Percentiles rank a stretch among this genome's conserved stretches.
Evolutionary conservation across 352 stramenopile genomes (phyloP).

Genomic region (Achlya hypogyna): DNA sequence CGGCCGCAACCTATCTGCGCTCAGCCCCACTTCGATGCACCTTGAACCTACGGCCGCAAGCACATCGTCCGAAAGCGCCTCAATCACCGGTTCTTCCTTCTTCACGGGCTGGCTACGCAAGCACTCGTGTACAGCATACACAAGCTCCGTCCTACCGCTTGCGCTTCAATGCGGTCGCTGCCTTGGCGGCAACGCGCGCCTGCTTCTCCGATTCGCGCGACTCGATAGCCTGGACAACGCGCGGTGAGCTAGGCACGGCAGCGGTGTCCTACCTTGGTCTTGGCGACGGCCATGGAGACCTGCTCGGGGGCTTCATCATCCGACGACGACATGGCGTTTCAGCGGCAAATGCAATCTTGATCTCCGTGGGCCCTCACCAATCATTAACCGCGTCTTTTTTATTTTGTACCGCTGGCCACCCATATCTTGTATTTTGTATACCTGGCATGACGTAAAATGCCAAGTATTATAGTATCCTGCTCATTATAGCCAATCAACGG

Average conservation of each 20-base stretch:
- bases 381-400: not conserved
- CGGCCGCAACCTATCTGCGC: not conserved
- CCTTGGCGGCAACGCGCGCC: conserved; percentile 2
- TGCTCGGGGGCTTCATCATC: conserved; percentile 19
- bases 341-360: conserved; percentile 5
- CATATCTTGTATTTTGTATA: conserved; percentile 17
- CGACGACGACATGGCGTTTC: not conserved
- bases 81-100: not conserved
- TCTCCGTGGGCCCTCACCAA: not conserved
- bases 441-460: not conserved
- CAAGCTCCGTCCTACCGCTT: not conserved
- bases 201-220: conserved; percentile 18
- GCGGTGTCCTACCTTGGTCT: conserved; percentile 5
- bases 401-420: not conserved
- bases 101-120: not conserved
- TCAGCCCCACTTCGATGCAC: not conserved
- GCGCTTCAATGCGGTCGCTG: not conserved
- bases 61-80: conserved; percentile 4
- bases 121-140: not conserved
- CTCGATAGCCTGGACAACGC: conserved; percentile 4
- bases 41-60: not conserved
- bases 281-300: conserved; percentile 16
- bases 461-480: not conserved
- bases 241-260: not conserved
- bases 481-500: not conserved